Conservation (phyloP, 2,329 filamentous ascomycete genomes). For the Diplocarpon mali region DNA sequence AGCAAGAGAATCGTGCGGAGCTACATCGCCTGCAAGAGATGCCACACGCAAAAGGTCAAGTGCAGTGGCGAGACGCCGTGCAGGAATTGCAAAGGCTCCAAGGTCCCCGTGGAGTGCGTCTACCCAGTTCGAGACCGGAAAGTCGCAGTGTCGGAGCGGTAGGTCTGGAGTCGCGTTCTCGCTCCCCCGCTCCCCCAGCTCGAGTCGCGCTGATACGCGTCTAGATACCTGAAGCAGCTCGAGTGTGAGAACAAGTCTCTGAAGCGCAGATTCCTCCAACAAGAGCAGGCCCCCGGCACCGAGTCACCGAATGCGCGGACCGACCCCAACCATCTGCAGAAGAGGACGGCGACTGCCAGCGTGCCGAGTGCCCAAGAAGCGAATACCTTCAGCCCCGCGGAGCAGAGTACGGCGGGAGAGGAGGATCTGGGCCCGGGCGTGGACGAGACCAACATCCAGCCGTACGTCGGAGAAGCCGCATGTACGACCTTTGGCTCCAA, state of each 20-base stretch:
- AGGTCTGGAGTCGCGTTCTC: not conserved
- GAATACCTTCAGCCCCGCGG: not conserved
- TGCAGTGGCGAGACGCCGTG: conserved; percentile 35
- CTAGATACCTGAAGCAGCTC: conserved; percentile 28
- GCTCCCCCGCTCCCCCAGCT: not conserved
- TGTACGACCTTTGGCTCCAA: conserved; percentile 31
- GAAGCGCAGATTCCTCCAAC: conserved; percentile 1
- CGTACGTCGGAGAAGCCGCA: conserved; percentile 30
- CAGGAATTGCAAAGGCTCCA: conserved; percentile 30
- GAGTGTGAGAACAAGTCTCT: conserved; percentile 11
- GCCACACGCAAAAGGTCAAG: conserved; percentile 36
- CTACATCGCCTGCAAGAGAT: conserved; percentile 29
- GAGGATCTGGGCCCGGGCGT: conserved; percentile 18
- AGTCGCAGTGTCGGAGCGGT: conserved; percentile 27
- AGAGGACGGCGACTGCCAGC: conserved; percentile 8
- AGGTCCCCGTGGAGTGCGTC: conserved; percentile 29
- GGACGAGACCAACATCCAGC: conserved; percentile 28
- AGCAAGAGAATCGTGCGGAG: conserved; percentile 4
- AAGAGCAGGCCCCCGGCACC: not conserved
- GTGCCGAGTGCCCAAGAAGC: conserved; percentile 15
- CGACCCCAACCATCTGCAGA: conserved; percentile 6
- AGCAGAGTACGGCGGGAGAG: conserved; percentile 26
- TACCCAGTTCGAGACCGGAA: conserved; percentile 33
- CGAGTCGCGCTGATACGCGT: not conserved
- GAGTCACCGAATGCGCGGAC: not conserved